A percentile compares a stretch with the other conserved stretches of the same genome.
These are phyloP conservation scores for Lanmaoa rubissima DNA, from an alignment of 768 basidiomycete genomes.

Conservation along the genomic window DNA sequence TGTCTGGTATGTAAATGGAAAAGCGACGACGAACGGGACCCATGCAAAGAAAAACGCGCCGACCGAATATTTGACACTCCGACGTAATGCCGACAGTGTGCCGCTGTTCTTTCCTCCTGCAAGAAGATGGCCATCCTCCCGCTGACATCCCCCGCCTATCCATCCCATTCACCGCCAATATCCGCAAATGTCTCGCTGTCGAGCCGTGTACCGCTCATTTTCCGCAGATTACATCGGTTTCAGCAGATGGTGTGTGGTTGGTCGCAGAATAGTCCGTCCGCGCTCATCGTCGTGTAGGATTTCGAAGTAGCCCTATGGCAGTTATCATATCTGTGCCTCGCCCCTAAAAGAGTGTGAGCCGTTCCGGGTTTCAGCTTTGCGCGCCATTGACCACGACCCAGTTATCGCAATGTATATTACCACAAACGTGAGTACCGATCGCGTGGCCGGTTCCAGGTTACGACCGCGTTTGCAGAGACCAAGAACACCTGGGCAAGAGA, in stretches of 20 bases:
- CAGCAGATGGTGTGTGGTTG: conserved; percentile 73
- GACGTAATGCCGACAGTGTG: conserved; percentile 22
- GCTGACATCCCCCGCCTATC: conserved; percentile 27
- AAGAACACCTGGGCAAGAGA: conserved; percentile 99
- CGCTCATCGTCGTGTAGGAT: conserved; percentile 53
- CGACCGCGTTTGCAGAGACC: conserved; percentile 60
- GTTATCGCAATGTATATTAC: conserved; percentile 96
- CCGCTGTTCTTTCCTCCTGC: conserved; percentile 8
- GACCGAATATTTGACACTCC: conserved; percentile 16
- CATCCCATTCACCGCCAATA: conserved; percentile 18
- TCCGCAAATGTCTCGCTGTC: conserved; percentile 28
- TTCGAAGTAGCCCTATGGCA: conserved; percentile 98
- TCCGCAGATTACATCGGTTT: conserved; percentile 75
- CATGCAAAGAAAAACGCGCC: conserved; percentile 5
- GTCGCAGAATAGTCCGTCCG: background rate
- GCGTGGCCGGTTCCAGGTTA: background rate
- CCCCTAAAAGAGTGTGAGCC: conserved; percentile 85
- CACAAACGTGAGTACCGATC: conserved; percentile 74
- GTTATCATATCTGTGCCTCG: conserved; percentile 87
- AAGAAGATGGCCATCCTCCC: conserved; percentile 33
- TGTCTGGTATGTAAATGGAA: conserved; percentile 4
- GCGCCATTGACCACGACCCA: conserved; percentile 31
- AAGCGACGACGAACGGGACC: conserved; percentile 12
- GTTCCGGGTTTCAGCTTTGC: background rate
- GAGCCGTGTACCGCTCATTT: conserved; percentile 73